A percentile compares a stretch with the other conserved stretches of the same genome.
These are phyloP conservation scores for Paecilomyces sp. DNA, from an alignment of 2,329 filamentous ascomycete genomes.

Conservation along the genomic window DNA sequence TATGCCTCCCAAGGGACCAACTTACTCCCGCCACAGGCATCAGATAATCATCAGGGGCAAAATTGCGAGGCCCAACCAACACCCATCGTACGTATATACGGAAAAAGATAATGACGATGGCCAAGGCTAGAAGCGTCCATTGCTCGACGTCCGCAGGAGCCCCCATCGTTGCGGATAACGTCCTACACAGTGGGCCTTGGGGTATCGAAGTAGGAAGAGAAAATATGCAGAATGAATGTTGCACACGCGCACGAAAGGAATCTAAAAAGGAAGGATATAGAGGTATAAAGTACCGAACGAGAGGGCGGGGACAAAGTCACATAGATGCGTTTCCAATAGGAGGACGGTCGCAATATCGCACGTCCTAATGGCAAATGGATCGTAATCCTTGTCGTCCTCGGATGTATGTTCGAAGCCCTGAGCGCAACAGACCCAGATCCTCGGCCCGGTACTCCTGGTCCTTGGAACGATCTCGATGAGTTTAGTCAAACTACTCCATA, in stretches of 20 bases:
- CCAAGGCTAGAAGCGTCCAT: slow-evolving; percentile 45
- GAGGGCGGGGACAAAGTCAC: not conserved
- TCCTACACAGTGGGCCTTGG: not conserved
- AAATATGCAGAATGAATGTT: not conserved
- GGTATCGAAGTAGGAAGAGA: not conserved
- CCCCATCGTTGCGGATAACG: not conserved
- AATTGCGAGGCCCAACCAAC: slow-evolving; percentile 36
- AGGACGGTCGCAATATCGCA: not conserved
- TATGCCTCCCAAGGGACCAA: not conserved
- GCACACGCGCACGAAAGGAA: not conserved
- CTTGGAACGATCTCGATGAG: not conserved
- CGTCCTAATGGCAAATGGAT: not conserved
- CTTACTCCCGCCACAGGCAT: slow-evolving; percentile 46
- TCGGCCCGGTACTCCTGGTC: not conserved
- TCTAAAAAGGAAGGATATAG: not conserved
- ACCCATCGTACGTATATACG: slow-evolving; percentile 42
- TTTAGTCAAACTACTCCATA: not conserved
- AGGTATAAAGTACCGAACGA: not conserved
- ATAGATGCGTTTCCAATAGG: not conserved
- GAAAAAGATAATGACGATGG: slow-evolving; percentile 40
- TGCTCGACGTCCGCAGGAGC: slow-evolving; percentile 24
- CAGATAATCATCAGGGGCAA: slow-evolving; percentile 51
- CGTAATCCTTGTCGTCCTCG: not conserved
- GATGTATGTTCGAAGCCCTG: not conserved
- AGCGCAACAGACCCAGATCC: not conserved